phyloP scores from a whole-genome alignment of 306 rosid genomes.

The Pyrus pyrifolia region DNA sequence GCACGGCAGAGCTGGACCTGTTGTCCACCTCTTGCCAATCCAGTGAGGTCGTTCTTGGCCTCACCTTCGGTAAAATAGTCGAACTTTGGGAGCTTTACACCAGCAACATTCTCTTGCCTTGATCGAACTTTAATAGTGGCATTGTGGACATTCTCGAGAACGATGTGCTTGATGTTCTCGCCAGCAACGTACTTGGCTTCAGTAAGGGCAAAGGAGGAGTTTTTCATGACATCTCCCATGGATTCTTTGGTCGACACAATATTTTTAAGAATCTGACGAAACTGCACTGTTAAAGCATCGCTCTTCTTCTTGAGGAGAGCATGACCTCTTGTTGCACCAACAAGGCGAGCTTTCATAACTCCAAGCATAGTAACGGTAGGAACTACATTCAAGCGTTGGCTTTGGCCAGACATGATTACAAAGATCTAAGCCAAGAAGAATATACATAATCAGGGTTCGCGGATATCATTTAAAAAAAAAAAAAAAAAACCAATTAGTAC shows the following conservation, averaged over 20 bases:
- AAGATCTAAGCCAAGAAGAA: constrained; percentile 28
- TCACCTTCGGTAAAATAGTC: constrained; percentile 65
- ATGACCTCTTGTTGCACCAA: constrained; percentile 92
- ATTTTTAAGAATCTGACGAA: constrained; percentile 76
- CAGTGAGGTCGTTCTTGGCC: constrained; percentile 84
- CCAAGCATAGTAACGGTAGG: constrained; percentile 96
- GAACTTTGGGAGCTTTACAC: constrained; percentile 88
- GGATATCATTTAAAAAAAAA: background rate
- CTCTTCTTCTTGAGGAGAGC: constrained; percentile 98
- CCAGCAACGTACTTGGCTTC: constrained; percentile 96
- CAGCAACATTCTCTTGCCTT: constrained; percentile 77
- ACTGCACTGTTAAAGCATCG: constrained; percentile 87
- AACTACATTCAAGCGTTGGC: constrained; percentile 85
- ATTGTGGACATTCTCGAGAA: constrained; percentile 74
- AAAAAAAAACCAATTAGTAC: background rate
- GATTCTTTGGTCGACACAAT: constrained; percentile 90
- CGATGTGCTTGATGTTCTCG: constrained; percentile 77
- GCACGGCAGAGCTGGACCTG: constrained; percentile 86
- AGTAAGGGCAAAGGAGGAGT: constrained; percentile 73
- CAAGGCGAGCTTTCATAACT: constrained; percentile 69
- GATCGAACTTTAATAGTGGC: constrained; percentile 83
- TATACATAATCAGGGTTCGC: background rate
- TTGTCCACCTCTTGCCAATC: constrained; percentile 91
- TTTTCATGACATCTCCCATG: constrained; percentile 91
- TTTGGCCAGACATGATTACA: constrained; percentile 72